Conservation (phyloP, 306 rosid species). For the Vicia sativa region DNA sequence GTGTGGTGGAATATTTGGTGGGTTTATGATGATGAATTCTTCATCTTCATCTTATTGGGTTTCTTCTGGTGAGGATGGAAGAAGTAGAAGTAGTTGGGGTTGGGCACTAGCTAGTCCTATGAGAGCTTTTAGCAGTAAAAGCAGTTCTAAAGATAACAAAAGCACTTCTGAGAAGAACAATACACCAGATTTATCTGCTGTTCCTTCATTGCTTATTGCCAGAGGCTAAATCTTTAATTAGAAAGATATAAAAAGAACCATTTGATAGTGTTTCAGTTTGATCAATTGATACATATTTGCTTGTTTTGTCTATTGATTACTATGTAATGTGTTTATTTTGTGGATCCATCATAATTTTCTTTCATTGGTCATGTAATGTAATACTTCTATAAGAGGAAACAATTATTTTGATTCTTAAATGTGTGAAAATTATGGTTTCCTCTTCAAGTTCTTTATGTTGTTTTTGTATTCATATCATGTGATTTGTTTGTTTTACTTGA, state of each 20-base stretch:
- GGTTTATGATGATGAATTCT: slow-evolving; percentile 66
- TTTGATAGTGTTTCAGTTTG: slow-evolving; percentile 16
- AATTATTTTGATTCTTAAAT: background rate
- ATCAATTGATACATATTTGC: slow-evolving; percentile 1
- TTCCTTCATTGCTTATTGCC: slow-evolving; percentile 69
- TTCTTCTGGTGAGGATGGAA: slow-evolving; percentile 54
- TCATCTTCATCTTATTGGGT: slow-evolving; percentile 78
- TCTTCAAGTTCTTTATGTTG: background rate
- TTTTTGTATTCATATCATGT: slow-evolving; percentile 9
- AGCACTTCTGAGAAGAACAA: slow-evolving; percentile 56
- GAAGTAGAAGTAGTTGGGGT: slow-evolving; percentile 57
- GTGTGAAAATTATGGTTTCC: background rate
- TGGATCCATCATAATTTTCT: slow-evolving; percentile 6
- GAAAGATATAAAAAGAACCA: background rate
- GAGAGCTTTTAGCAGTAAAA: slow-evolving; percentile 68
- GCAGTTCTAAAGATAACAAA: slow-evolving; percentile 55
- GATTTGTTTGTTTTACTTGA: background rate
- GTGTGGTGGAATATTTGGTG: slow-evolving; percentile 84
- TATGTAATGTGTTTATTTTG: slow-evolving; percentile 19
- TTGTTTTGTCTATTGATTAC: background rate
- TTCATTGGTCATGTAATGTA: slow-evolving; percentile 29
- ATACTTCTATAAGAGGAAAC: background rate
- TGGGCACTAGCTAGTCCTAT: slow-evolving; percentile 96
- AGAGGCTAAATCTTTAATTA: slow-evolving; percentile 34
- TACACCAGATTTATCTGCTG: slow-evolving; percentile 55